Evolutionary conservation across 2,329 filamentous ascomycete species (phyloP).

Genomic region (Cercospora canescens): DNA sequence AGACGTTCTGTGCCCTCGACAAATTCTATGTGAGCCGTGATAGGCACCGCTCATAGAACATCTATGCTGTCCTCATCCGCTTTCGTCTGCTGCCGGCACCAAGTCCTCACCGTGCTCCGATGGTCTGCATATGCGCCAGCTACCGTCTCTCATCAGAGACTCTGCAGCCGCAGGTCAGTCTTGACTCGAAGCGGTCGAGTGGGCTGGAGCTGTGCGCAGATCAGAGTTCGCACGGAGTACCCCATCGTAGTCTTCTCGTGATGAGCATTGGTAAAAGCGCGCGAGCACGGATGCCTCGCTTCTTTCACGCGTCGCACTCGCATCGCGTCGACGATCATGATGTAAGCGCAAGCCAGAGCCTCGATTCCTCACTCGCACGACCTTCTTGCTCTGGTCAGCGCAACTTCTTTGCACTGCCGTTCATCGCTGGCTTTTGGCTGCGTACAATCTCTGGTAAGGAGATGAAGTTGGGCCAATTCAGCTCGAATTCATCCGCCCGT

Average conservation of each 20-base stretch:
- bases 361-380: background rate
- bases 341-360: background rate
- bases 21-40: background rate
- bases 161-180: slow-evolving; percentile 2
- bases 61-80: background rate
- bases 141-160: background rate
- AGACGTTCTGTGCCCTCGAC: background rate
- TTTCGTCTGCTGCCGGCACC: background rate
- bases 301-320: background rate
- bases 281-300: background rate
- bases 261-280: background rate
- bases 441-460: slow-evolving; percentile 55
- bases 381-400: slow-evolving; percentile 1
- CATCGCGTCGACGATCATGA: background rate
- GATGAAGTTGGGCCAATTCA: slow-evolving; percentile 67
- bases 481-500: slow-evolving; percentile 67
- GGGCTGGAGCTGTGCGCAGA: background rate
- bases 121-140: background rate
- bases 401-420: slow-evolving; percentile 20
- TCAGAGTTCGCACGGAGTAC: slow-evolving; percentile 3
- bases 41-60: background rate
- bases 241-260: background rate
- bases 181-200: slow-evolving; percentile 14
- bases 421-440: slow-evolving; percentile 11
- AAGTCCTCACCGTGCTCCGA: background rate